Percentiles rank a stretch among this genome's conserved stretches.
These are phyloP conservation scores for Fusarium buharicum DNA, from an alignment of 2,329 filamentous ascomycete species.

Conservation along the genomic window DNA sequence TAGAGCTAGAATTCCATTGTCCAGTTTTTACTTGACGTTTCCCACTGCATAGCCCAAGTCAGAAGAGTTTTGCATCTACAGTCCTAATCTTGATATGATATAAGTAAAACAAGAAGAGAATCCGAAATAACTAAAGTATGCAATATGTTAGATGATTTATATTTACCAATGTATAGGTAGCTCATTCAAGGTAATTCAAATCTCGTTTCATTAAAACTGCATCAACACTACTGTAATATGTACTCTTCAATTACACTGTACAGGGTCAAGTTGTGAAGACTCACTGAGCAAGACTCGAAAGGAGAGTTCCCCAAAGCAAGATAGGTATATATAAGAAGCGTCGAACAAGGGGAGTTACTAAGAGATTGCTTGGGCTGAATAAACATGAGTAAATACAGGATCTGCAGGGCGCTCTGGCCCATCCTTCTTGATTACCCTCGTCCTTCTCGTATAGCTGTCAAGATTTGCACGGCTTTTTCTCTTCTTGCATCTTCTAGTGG, in stretches of 20 bases:
- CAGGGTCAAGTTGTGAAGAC: no score
- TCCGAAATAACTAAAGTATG: no score
- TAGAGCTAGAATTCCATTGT: background rate
- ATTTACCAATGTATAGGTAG: no score
- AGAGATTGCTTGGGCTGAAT: slow-evolving; percentile 21
- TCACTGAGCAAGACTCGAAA: background rate
- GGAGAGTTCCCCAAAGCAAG: slow-evolving; percentile 1
- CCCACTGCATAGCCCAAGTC: background rate
- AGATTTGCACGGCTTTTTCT: slow-evolving; percentile 39
- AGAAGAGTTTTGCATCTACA: no score
- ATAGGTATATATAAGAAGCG: slow-evolving; percentile 11
- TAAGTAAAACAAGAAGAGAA: no score
- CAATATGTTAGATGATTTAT: no score
- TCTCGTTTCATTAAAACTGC: no score
- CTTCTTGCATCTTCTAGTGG: slow-evolving; percentile 46
- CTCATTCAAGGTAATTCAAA: no score
- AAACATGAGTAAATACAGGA: slow-evolving; percentile 38
- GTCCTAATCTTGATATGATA: no score
- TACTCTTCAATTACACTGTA: no score
- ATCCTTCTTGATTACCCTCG: slow-evolving; percentile 18
- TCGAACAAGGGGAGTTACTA: slow-evolving; percentile 11
- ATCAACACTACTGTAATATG: background rate
- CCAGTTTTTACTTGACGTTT: no score
- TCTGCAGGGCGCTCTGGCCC: slow-evolving; percentile 13
- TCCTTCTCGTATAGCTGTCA: slow-evolving; percentile 31